Percentiles rank a stretch among this genome's conserved stretches.
Conservation (phyloP, 805 yeast species). For the Cyberlindnera petersonii region DNA sequence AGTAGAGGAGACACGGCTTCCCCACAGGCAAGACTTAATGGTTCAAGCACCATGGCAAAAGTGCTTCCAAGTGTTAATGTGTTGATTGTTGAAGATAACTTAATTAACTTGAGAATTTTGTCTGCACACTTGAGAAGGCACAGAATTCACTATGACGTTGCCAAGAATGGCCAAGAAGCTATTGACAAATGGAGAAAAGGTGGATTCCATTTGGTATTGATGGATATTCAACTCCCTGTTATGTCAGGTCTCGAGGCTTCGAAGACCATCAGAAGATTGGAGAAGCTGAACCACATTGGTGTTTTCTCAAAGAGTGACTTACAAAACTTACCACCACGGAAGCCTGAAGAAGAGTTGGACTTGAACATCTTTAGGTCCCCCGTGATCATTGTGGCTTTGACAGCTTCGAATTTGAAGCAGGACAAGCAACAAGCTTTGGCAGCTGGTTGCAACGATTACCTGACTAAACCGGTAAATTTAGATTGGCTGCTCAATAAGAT, state of each 20-base stretch:
- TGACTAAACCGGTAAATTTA: constrained; percentile 93
- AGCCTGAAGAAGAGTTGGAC: constrained; percentile 54
- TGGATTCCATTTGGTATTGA: constrained; percentile 88
- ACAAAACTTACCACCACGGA: constrained; percentile 22
- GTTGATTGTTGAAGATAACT: constrained; percentile 92
- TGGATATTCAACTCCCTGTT: constrained; percentile 97
- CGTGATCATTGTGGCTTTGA: constrained; percentile 94
- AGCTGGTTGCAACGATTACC: constrained; percentile 96
- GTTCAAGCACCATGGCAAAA: constrained; percentile 38
- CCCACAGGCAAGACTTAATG: constrained; percentile 10
- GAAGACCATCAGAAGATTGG: constrained; percentile 82
- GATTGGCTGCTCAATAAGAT: constrained; percentile 93
- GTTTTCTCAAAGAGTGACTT: constrained; percentile 26
- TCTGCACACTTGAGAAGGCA: constrained; percentile 85
- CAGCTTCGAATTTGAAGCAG: constrained; percentile 82
- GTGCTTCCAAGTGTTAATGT: constrained; percentile 89
- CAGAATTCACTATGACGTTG: constrained; percentile 77
- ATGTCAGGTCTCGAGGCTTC: constrained; percentile 96
- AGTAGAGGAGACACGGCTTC: constrained; percentile 2
- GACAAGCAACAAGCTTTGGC: constrained; percentile 89
- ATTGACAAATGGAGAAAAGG: constrained; percentile 92
- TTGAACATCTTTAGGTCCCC: constrained; percentile 75
- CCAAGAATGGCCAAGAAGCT: constrained; percentile 93
- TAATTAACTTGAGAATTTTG: constrained; percentile 87
- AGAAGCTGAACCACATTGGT: constrained; percentile 76